Conservation (phyloP, 1,139 yeast genomes). For the Pichia sp. region DNA sequence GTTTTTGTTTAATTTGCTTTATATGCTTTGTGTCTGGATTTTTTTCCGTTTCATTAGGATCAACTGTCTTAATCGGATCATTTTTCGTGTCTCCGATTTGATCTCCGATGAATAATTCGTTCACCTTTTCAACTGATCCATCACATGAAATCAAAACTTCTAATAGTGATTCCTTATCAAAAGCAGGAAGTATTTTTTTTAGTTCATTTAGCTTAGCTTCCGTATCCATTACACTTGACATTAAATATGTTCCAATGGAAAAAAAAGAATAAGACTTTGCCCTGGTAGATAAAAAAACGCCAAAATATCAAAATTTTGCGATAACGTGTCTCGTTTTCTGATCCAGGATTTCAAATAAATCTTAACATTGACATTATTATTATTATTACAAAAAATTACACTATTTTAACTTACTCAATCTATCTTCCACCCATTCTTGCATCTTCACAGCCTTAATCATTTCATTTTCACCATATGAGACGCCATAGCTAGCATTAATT, state of each 20-base stretch:
- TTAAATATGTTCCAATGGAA: not conserved
- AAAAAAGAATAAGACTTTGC: not conserved
- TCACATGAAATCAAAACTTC: constrained; percentile 38
- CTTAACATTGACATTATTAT: not conserved
- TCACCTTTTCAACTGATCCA: constrained; percentile 35
- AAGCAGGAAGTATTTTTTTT: constrained; percentile 27
- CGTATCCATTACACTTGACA: no score
- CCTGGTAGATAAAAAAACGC: not conserved
- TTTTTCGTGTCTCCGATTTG: constrained; percentile 19
- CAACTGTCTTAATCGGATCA: constrained; percentile 14
- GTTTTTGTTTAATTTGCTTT: no score
- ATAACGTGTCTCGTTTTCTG: not conserved
- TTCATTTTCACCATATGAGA: constrained; percentile 62
- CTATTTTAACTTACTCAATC: constrained; percentile 4
- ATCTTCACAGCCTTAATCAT: constrained; percentile 30
- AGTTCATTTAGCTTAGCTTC: constrained; percentile 28
- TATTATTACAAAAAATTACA: not conserved
- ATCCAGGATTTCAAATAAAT: not conserved
- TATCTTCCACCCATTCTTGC: constrained; percentile 18
- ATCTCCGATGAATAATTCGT: constrained; percentile 25
- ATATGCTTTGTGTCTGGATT: no score
- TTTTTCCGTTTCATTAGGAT: not conserved
- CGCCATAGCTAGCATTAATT: constrained; percentile 38
- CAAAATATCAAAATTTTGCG: no score
- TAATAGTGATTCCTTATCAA: constrained; percentile 29